Conservation (phyloP, 2,329 filamentous ascomycete genomes). For the Sarocladium oryzae region DNA sequence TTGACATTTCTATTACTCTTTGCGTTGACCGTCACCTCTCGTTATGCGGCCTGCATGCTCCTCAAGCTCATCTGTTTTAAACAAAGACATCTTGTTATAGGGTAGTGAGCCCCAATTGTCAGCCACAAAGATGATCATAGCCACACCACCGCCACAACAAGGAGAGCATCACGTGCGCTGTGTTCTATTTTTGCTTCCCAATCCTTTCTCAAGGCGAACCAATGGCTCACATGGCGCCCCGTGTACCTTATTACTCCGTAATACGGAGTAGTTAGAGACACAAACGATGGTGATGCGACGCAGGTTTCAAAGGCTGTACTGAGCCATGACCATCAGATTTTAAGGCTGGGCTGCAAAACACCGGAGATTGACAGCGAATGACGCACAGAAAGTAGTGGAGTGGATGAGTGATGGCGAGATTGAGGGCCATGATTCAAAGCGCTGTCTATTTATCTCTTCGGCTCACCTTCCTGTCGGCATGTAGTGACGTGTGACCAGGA, state of each 20-base stretch:
- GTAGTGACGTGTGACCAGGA: constrained; percentile 2
- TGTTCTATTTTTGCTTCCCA: not conserved
- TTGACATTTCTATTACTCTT: too few species aligned
- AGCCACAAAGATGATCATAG: too few species aligned
- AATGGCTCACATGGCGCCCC: not conserved
- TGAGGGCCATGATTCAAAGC: not conserved
- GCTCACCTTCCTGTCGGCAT: not conserved
- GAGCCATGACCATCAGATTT: not conserved
- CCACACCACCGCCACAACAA: too few species aligned
- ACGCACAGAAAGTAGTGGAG: not conserved
- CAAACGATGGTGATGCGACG: not conserved
- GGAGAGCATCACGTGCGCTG: too few species aligned
- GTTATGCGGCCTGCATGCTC: too few species aligned
- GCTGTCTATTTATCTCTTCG: not conserved
- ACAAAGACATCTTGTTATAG: too few species aligned
- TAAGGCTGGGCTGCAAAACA: too few species aligned
- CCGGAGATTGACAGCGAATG: too few species aligned
- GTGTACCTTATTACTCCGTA: too few species aligned
- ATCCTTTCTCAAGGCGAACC: not conserved
- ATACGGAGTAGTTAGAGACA: not conserved
- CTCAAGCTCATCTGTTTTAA: too few species aligned
- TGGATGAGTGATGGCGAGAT: not conserved
- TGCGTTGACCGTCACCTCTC: too few species aligned
- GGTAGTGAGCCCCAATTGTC: too few species aligned
- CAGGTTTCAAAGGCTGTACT: not conserved